phyloP scores from a whole-genome alignment of 768 basidiomycete species.

The Lentinus tigrinus region DNA sequence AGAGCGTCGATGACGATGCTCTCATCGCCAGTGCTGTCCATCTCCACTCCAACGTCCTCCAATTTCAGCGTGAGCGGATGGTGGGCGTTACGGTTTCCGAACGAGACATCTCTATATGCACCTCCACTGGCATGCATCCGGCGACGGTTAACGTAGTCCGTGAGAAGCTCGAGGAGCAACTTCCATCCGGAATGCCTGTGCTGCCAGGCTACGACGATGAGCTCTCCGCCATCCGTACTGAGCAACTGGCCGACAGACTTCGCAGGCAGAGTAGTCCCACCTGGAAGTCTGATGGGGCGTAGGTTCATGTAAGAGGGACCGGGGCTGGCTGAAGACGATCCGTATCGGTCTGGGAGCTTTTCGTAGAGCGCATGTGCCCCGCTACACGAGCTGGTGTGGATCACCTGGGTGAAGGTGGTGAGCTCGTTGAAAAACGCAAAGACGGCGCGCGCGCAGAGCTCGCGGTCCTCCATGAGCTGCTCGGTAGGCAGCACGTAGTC shows the following conservation, averaged over 20 bases:
- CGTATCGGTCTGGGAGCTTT: conserved; percentile 59
- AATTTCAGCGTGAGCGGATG: conserved; percentile 39
- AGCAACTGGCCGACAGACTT: conserved; percentile 69
- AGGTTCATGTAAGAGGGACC: conserved; percentile 64
- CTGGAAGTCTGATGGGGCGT: conserved; percentile 70
- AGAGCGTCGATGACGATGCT: conserved; percentile 67
- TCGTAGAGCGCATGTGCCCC: conserved; percentile 76
- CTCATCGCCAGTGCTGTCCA: conserved; percentile 60
- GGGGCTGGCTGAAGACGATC: conserved; percentile 43
- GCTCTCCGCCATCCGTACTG: conserved; percentile 67
- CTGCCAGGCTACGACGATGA: conserved; percentile 76
- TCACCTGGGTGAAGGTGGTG: conserved; percentile 71
- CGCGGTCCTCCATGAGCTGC: conserved; percentile 45
- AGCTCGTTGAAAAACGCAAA: conserved; percentile 76
- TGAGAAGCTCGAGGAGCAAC: conserved; percentile 76
- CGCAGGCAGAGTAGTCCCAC: conserved; percentile 68
- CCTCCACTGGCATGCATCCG: conserved; percentile 42
- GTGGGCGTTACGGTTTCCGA: conserved; percentile 41
- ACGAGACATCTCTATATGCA: conserved; percentile 53
- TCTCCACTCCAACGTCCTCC: conserved; percentile 73
- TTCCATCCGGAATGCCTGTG: conserved; percentile 86
- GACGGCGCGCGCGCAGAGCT: conserved; percentile 65
- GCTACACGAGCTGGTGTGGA: conserved; percentile 58
- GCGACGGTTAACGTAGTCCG: conserved; percentile 67
- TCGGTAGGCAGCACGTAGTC: conserved; percentile 43